Percentiles rank a stretch among this genome's conserved stretches.
Evolutionary conservation across 2,329 filamentous ascomycete genomes (phyloP).

Genomic region (Ceratocystiopsis minuta): DNA sequence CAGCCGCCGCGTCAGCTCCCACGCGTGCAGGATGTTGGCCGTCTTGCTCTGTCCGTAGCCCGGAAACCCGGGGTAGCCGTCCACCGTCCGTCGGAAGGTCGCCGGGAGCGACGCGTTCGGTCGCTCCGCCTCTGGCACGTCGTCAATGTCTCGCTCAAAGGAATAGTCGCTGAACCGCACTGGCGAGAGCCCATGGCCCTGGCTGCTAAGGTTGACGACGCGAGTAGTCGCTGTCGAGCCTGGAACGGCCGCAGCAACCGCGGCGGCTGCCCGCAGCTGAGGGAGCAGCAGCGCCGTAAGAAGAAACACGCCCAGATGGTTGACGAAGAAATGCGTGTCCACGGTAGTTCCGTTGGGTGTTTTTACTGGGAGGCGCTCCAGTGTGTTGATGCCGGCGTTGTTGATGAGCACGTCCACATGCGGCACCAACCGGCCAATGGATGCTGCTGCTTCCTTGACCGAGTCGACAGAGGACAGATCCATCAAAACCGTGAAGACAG

Average conservation of each 20-base stretch:
- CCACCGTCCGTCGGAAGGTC: constrained; percentile 1
- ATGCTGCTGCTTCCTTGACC: constrained; percentile 17
- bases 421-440: constrained; percentile 11
- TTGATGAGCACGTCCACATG: constrained; percentile 24
- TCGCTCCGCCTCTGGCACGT: constrained; percentile 12
- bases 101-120: constrained; percentile 2
- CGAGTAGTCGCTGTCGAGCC: constrained; percentile 14
- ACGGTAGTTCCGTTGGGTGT: constrained; percentile 15
- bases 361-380: constrained; percentile 16
- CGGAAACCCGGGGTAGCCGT: constrained; percentile 17
- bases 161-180: constrained; percentile 25
- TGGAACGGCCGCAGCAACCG: constrained; percentile 4
- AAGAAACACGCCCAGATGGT: constrained; percentile 30
- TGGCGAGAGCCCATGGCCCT: constrained; percentile 19
- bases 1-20: constrained; percentile 17
- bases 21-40: constrained; percentile 25
- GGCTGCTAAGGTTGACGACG: constrained; percentile 23
- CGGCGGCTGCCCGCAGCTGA: constrained; percentile 18
- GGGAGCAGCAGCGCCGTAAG: constrained; percentile 28
- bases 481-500: constrained; percentile 14
- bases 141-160: constrained; percentile 20
- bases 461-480: constrained; percentile 18
- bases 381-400: constrained; percentile 21
- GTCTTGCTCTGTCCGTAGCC: constrained; percentile 30
- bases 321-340: constrained; percentile 13